These are phyloP conservation scores for Phoma herbarum DNA, from an alignment of 2,329 filamentous ascomycete species.

Conservation along the genomic window DNA sequence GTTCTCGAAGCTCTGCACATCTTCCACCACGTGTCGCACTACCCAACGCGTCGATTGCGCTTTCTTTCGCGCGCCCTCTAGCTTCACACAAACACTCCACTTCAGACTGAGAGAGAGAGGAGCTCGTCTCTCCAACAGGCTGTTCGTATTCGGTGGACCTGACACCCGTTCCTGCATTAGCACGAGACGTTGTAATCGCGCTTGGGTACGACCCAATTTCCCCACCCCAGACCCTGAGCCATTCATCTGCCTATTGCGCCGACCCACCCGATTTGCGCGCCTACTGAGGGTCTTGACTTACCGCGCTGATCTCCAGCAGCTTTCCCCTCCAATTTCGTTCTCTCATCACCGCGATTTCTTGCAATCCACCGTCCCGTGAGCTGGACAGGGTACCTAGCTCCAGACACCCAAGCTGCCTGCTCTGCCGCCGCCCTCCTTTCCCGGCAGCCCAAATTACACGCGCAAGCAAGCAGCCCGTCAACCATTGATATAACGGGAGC, in stretches of 20 bases:
- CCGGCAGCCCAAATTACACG: conserved; percentile 38
- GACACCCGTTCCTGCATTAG: conserved; percentile 32
- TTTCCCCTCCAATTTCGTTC: conserved; percentile 36
- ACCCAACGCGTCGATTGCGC: conserved; percentile 8
- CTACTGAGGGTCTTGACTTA: conserved; percentile 18
- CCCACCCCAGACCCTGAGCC: conserved; percentile 29
- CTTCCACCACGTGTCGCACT: conserved; percentile 16
- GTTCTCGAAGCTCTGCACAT: conserved; percentile 17
- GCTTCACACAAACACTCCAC: conserved; percentile 2
- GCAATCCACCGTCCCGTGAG: conserved; percentile 16
- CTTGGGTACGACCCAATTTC: conserved; percentile 21
- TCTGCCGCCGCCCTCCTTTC: conserved; percentile 32
- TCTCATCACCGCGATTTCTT: conserved; percentile 7
- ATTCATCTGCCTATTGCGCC: conserved; percentile 24
- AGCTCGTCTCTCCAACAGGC: background rate
- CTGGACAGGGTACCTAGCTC: conserved; percentile 24
- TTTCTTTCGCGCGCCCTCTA: background rate
- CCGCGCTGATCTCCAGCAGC: conserved; percentile 22
- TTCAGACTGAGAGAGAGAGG: background rate
- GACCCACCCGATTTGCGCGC: conserved; percentile 21
- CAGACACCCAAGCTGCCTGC: conserved; percentile 24
- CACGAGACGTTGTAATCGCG: conserved; percentile 16
- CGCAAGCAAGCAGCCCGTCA: conserved; percentile 27
- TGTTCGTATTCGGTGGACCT: conserved; percentile 9
- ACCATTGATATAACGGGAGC: conserved; percentile 37